Evolutionary conservation across 2,329 filamentous ascomycete species (phyloP).

Genomic region (Leptographium flavum): DNA sequence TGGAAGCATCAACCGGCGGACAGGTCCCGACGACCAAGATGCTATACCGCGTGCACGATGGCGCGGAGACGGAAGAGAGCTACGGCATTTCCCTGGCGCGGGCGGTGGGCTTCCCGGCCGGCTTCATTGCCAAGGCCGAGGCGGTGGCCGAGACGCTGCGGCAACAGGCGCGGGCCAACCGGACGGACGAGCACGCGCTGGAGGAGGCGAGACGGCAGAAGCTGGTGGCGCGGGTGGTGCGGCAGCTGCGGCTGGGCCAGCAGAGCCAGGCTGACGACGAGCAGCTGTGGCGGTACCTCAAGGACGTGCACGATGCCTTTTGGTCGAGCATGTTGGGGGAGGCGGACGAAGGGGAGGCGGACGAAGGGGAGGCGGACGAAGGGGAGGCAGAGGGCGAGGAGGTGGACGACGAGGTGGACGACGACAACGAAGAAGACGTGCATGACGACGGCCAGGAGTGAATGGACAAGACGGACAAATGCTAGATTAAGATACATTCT

Average conservation of each 20-base stretch:
- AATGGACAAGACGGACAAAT: not conserved
- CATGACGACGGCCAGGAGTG: no score
- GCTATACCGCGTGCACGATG: conserved; percentile 70
- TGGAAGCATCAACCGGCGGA: conserved; percentile 15
- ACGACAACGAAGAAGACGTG: not conserved
- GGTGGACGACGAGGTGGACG: not conserved
- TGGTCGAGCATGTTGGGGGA: conserved; percentile 53
- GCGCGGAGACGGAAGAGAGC: conserved; percentile 53
- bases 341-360: not conserved
- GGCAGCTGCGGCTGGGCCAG: conserved; percentile 31
- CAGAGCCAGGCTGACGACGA: conserved; percentile 51
- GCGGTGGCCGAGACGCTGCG: conserved; percentile 49
- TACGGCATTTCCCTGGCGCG: conserved; percentile 78
- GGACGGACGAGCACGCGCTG: conserved; percentile 16
- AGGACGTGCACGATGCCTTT: conserved; percentile 61
- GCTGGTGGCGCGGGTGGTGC: conserved; percentile 58
- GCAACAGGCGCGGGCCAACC: conserved; percentile 35
- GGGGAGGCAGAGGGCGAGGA: not conserved
- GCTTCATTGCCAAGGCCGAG: conserved; percentile 55
- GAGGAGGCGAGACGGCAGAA: conserved; percentile 43
- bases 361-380: not conserved
- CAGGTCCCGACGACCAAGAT: conserved; percentile 57
- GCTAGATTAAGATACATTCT: not conserved
- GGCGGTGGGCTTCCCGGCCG: conserved; percentile 55
- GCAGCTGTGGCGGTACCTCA: conserved; percentile 48